Percentiles rank a stretch among this genome's conserved stretches.
Conservation (phyloP, 306 rosid genomes). For the Cicer yamashitae region DNA sequence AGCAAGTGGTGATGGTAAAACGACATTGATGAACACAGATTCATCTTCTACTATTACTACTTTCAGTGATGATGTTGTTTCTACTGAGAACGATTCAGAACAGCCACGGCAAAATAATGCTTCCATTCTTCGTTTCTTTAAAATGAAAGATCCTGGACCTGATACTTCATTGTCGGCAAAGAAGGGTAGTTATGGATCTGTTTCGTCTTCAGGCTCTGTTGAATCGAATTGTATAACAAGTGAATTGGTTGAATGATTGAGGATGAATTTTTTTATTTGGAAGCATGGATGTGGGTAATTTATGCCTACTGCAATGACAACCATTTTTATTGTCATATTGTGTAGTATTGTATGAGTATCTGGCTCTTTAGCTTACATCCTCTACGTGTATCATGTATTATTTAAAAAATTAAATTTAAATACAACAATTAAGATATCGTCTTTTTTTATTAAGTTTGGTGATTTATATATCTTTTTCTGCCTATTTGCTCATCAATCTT, state of each 20-base stretch:
- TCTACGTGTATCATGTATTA: constrained; percentile 6
- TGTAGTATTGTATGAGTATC: constrained; percentile 43
- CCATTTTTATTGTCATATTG: constrained; percentile 9
- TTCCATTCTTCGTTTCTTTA: constrained; percentile 69
- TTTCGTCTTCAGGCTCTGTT: constrained; percentile 46
- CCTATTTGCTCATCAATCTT: neutral
- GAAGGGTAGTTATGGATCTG: constrained; percentile 34
- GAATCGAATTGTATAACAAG: constrained; percentile 36
- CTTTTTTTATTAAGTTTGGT: neutral
- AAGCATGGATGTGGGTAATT: neutral
- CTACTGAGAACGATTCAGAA: constrained; percentile 28
- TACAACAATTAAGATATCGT: neutral
- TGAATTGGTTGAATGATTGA: constrained; percentile 33
- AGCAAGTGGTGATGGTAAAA: constrained; percentile 36
- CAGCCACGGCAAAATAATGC: constrained; percentile 29
- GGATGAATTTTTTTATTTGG: neutral
- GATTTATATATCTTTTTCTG: neutral
- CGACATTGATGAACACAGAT: constrained; percentile 55
- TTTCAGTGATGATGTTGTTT: constrained; percentile 35
- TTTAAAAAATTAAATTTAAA: neutral
- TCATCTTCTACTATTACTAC: neutral
- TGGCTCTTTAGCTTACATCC: constrained; percentile 10
- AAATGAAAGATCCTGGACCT: constrained; percentile 47
- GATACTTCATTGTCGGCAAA: constrained; percentile 22
- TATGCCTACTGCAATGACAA: neutral